Conservation (phyloP, 202 grass and related monocot species). For the Schoenoplectus tabernaemontani region DNA sequence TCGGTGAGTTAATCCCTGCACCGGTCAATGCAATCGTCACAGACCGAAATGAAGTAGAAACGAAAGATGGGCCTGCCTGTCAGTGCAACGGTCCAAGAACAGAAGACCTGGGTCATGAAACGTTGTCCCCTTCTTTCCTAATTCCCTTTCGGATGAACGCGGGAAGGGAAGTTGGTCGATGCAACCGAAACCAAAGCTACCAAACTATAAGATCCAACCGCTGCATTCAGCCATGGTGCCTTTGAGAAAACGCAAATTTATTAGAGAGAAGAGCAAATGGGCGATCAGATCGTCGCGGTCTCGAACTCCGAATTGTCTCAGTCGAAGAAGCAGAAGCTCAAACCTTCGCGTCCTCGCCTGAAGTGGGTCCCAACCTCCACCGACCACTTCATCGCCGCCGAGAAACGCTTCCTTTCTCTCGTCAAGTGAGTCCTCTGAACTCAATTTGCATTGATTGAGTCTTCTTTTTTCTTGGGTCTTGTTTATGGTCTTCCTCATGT, state of each 20-base stretch:
- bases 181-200: not conserved
- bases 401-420: slow-evolving; percentile 35
- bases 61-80: not conserved
- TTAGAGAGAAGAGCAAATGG: not conserved
- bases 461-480: no score
- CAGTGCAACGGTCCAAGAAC: not conserved
- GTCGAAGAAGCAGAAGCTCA: not conserved
- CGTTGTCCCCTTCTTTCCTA: not conserved
- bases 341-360: not conserved
- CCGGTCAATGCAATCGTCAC: not conserved
- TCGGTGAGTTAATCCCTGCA: not conserved
- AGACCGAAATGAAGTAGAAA: not conserved
- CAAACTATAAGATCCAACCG: slow-evolving; percentile 5
- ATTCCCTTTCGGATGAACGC: not conserved
- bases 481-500: not conserved
- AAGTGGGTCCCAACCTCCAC: slow-evolving; percentile 37
- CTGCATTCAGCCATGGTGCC: not conserved
- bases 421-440: slow-evolving; percentile 21
- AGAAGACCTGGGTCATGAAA: not conserved
- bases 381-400: slow-evolving; percentile 34
- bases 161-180: not conserved
- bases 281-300: not conserved
- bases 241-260: not conserved
- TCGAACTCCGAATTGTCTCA: not conserved
- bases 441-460: not conserved